Conservation (phyloP, 768 basidiomycete species). For the Hortiboletus campestris region DNA sequence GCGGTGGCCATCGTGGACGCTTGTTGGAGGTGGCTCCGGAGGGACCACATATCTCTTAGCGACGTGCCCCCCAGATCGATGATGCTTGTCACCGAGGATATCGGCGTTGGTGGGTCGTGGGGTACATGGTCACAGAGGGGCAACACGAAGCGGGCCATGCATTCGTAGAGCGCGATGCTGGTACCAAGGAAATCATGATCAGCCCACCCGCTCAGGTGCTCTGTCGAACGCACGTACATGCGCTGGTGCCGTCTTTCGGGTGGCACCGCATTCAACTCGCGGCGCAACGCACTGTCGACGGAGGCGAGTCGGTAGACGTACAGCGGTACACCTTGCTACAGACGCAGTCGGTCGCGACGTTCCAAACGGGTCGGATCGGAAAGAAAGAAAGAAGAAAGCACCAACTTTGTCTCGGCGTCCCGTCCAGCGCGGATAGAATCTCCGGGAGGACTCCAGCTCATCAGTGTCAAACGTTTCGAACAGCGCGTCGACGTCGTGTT, state of each 20-base stretch:
- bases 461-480: conserved; percentile 55
- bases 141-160: conserved; percentile 62
- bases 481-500: conserved; percentile 59
- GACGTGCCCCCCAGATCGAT: conserved; percentile 70
- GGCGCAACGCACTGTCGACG: conserved; percentile 48
- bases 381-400: neutral
- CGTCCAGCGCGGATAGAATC: conserved; percentile 81
- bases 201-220: neutral
- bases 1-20: conserved; percentile 73
- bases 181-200: neutral
- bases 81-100: conserved; percentile 63
- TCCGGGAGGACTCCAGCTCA: conserved; percentile 58
- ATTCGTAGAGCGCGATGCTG: conserved; percentile 66
- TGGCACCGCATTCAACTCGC: conserved; percentile 56
- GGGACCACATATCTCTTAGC: conserved; percentile 63
- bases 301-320: conserved; percentile 78
- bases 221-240: conserved; percentile 49
- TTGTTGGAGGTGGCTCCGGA: conserved; percentile 71
- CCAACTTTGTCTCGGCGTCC: conserved; percentile 72
- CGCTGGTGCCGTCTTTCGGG: conserved; percentile 60
- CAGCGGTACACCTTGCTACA: conserved; percentile 63
- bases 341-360: neutral
- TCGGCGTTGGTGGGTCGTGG: conserved; percentile 49
- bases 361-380: neutral
- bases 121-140: conserved; percentile 63